Evolutionary conservation across 768 basidiomycete species (phyloP).

Genomic region (Leccinum ochraceum): DNA sequence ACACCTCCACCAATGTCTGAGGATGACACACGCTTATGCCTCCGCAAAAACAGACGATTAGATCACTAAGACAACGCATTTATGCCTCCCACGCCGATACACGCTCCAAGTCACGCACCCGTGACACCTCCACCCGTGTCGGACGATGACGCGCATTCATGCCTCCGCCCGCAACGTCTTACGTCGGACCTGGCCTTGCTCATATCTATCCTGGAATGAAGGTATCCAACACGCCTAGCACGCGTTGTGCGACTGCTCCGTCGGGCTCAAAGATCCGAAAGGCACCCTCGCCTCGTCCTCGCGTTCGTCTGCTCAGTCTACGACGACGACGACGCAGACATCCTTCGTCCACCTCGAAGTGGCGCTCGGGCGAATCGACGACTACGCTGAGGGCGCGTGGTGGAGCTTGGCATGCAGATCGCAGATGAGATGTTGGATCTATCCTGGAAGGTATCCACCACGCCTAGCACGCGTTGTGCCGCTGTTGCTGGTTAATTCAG

Average conservation of each 20-base stretch:
- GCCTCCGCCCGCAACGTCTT: no score
- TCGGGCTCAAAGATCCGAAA: slow-evolving; percentile 61
- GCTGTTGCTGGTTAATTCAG: no score
- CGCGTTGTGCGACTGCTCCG: slow-evolving; percentile 67
- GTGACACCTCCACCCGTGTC: no score
- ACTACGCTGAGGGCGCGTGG: slow-evolving; percentile 75
- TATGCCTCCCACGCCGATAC: no score
- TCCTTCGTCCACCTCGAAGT: slow-evolving; percentile 40
- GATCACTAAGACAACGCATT: no score
- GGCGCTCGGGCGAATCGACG: slow-evolving; percentile 62
- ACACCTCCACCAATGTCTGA: no score
- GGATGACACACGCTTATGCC: no score
- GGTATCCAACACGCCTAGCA: slow-evolving; percentile 49
- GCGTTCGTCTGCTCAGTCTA: not conserved
- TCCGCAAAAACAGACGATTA: no score
- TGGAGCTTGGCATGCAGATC: slow-evolving; percentile 78
- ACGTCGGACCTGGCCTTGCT: not conserved
- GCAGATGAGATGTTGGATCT: slow-evolving; percentile 63
- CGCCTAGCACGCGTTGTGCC: no score
- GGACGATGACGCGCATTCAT: no score
- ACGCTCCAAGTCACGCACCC: no score
- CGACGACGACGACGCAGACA: not conserved
- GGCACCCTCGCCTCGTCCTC: slow-evolving; percentile 17
- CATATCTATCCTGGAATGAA: slow-evolving; percentile 40
- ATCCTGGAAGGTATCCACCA: no score